These are phyloP conservation scores for Kentomonas sorsogonicus DNA, from an alignment of 208 protist genomes.

Conservation along the genomic window DNA sequence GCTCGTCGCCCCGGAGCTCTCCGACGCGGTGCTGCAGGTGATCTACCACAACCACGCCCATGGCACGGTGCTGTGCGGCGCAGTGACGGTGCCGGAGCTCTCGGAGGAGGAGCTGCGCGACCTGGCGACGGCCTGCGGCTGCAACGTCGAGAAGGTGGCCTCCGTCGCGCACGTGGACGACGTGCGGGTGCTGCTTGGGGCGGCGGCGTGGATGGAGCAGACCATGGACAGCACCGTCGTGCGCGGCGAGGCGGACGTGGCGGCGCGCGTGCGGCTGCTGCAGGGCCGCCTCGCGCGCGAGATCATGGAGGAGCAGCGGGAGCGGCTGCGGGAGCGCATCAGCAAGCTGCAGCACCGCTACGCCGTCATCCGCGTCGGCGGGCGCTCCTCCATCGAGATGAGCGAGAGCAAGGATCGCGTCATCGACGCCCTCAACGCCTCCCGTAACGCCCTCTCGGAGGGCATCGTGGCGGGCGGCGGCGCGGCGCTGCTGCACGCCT, in stretches of 20 bases:
- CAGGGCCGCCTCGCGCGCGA: conserved; percentile 85
- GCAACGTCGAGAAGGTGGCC: conserved; percentile 84
- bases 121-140: conserved; percentile 97
- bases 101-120: conserved; percentile 98
- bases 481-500: conserved; percentile 94
- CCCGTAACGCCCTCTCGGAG: conserved; percentile 97
- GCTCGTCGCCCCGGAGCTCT: conserved; percentile 65
- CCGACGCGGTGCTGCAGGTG: conserved; percentile 70
- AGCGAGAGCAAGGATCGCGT: conserved; percentile 99
- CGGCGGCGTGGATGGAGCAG: conserved; percentile 61
- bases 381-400: conserved; percentile 97
- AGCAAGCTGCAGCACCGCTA: conserved; percentile 80
- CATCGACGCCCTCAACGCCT: conserved; percentile 98
- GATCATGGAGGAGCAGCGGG: conserved; percentile 93
- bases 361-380: conserved; percentile 96
- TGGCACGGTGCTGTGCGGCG: conserved; percentile 88
- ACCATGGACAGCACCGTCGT: conserved; percentile 98
- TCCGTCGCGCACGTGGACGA: conserved; percentile 63
- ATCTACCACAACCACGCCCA: conserved; percentile 94
- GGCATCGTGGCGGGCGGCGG: conserved; percentile 99
- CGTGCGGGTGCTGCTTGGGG: conserved; percentile 53
- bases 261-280: conserved; percentile 93
- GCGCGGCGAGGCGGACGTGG: conserved; percentile 45
- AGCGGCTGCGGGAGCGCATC: conserved; percentile 95
- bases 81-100: conserved; percentile 96